A percentile compares a stretch with the other conserved stretches of the same genome.
Conservation (phyloP, 305 asterid genomes). For the Plantago lanceolata region DNA sequence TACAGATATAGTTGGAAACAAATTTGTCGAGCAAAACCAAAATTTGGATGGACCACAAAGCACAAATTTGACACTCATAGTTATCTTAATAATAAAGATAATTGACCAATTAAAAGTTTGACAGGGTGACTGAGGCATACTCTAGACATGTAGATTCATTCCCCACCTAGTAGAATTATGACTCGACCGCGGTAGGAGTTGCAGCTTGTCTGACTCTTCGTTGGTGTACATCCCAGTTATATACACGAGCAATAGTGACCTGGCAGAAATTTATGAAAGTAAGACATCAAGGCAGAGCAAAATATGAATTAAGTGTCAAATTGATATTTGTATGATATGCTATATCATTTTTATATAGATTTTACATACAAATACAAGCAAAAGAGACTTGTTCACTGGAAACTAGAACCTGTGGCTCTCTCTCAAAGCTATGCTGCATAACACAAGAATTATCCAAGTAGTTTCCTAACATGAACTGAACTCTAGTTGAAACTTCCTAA, state of each 20-base stretch:
- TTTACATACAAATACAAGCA: no score
- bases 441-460: no score
- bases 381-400: no score
- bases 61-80: constrained; percentile 16
- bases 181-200: constrained; percentile 32
- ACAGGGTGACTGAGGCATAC: constrained; percentile 21
- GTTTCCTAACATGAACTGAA: no score
- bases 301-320: no score
- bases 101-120: constrained; percentile 15
- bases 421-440: no score
- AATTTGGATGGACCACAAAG: constrained; percentile 19
- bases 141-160: constrained; percentile 18
- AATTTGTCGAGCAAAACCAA: constrained; percentile 17
- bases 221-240: constrained; percentile 95
- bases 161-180: constrained; percentile 25
- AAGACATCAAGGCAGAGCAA: constrained; percentile 14
- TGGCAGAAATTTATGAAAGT: constrained; percentile 28
- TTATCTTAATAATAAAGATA: constrained; percentile 20
- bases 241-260: constrained; percentile 90
- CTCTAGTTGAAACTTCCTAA: no score
- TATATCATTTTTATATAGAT: no score
- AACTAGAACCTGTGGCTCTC: no score
- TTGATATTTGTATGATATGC: no score
- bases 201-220: constrained; percentile 65
- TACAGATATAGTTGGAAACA: constrained; percentile 6